A percentile compares a stretch with the other conserved stretches of the same genome.
Evolutionary conservation across 768 basidiomycete species (phyloP).

Genomic region (Collybia mongolica): DNA sequence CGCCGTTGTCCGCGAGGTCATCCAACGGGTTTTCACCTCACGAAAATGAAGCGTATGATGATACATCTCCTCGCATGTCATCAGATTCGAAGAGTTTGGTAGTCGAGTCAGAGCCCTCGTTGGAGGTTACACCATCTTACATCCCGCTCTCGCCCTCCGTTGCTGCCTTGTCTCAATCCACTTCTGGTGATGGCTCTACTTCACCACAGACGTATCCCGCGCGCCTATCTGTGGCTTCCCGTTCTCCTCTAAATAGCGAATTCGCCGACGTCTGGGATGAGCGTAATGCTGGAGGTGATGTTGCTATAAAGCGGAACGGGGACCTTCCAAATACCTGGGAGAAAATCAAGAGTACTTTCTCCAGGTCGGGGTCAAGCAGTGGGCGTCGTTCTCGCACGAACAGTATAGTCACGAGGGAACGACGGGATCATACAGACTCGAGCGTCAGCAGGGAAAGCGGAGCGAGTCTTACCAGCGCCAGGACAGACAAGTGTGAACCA

Average conservation of each 20-base stretch:
- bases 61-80: slow-evolving; percentile 55
- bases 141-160: slow-evolving; percentile 49
- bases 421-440: slow-evolving; percentile 70
- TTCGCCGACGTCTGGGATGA: slow-evolving; percentile 50
- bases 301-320: slow-evolving; percentile 52
- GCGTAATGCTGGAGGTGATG: slow-evolving; percentile 35
- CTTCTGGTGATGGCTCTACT: slow-evolving; percentile 46
- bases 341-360: slow-evolving; percentile 67
- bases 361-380: slow-evolving; percentile 59
- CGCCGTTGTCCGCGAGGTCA: slow-evolving; percentile 51
- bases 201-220: slow-evolving; percentile 59
- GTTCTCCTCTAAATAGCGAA: slow-evolving; percentile 52
- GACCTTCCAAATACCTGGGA: slow-evolving; percentile 68
- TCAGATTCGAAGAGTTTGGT: slow-evolving; percentile 60
- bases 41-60: slow-evolving; percentile 39
- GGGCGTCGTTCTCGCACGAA: slow-evolving; percentile 81
- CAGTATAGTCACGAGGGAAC: slow-evolving; percentile 65
- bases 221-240: slow-evolving; percentile 61
- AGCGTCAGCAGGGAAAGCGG: slow-evolving; percentile 77
- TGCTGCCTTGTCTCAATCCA: slow-evolving; percentile 39
- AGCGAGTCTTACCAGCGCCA: slow-evolving; percentile 62
- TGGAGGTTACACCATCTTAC: slow-evolving; percentile 43
- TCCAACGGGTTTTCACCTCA: slow-evolving; percentile 43
- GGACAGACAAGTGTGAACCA: slow-evolving; percentile 51
- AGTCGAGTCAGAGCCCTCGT: slow-evolving; percentile 62